Evolutionary conservation across 768 basidiomycete genomes (phyloP).

Genomic region (Boletus edulis): DNA sequence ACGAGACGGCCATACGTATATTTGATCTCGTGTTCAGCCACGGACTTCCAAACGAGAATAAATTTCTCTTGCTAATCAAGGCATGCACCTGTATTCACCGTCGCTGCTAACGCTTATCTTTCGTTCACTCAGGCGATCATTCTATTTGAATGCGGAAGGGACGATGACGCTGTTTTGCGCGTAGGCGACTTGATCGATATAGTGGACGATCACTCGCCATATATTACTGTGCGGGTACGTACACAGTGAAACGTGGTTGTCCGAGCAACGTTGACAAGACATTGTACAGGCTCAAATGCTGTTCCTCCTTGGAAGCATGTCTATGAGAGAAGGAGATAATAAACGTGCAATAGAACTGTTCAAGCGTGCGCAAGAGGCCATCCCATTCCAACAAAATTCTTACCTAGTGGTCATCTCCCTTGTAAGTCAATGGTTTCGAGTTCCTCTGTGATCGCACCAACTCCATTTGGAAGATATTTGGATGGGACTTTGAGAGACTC

Average conservation of each 20-base stretch:
- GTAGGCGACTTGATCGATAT: no score
- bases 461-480: no score
- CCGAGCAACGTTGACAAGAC: neutral
- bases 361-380: neutral
- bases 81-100: neutral
- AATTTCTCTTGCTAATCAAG: conserved; percentile 7
- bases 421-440: neutral
- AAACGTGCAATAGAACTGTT: neutral
- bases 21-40: conserved; percentile 6
- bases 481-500: no score
- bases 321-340: neutral
- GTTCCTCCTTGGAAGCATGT: neutral
- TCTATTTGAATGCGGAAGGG: neutral
- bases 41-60: neutral
- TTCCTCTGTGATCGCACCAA: no score
- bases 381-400: neutral
- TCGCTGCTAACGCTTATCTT: neutral
- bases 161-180: no score
- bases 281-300: neutral
- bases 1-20: neutral
- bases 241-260: neutral
- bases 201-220: no score
- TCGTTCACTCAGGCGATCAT: neutral
- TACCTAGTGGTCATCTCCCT: neutral
- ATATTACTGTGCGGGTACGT: no score